Percentiles rank a stretch among this genome's conserved stretches.
These are phyloP conservation scores for Bromus sterilis DNA, from an alignment of 176 grass and related monocot genomes.

Conservation along the genomic window DNA sequence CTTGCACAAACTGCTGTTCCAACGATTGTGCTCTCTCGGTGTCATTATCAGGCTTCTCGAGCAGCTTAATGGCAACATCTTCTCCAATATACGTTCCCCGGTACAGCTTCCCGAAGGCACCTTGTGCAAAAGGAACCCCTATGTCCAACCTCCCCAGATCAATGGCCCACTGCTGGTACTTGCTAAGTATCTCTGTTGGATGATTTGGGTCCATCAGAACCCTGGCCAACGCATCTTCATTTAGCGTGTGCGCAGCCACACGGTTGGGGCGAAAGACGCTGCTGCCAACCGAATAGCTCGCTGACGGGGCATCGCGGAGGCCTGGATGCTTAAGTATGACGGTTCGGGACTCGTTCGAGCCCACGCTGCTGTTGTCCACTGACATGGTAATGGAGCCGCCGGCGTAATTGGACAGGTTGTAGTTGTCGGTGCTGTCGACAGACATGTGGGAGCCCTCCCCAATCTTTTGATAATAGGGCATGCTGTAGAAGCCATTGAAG, in stretches of 20 bases:
- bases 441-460: slow-evolving; percentile 90
- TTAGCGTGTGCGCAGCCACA: slow-evolving; percentile 58
- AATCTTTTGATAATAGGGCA: slow-evolving; percentile 77
- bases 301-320: slow-evolving; percentile 48
- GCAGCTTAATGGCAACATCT: slow-evolving; percentile 88
- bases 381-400: slow-evolving; percentile 80
- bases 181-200: slow-evolving; percentile 75
- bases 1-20: slow-evolving; percentile 98
- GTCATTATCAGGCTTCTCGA: slow-evolving; percentile 93
- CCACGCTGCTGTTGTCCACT: slow-evolving; percentile 76
- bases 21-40: slow-evolving; percentile 76
- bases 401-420: slow-evolving; percentile 51
- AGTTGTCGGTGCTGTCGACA: slow-evolving; percentile 56
- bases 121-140: slow-evolving; percentile 81
- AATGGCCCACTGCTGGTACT: slow-evolving; percentile 86
- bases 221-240: slow-evolving; percentile 66
- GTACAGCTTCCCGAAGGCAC: slow-evolving; percentile 93
- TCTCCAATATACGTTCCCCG: slow-evolving; percentile 86
- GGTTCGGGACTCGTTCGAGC: slow-evolving; percentile 74
- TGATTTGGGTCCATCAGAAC: slow-evolving; percentile 72
- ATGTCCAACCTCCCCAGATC: slow-evolving; percentile 88
- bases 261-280: slow-evolving; percentile 74
- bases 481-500: slow-evolving; percentile 58
- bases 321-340: slow-evolving; percentile 90
- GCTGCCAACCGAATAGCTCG: slow-evolving; percentile 77